These are phyloP conservation scores for Actinomucor elegans DNA, from an alignment of 371 early-diverging fungal species.

Conservation along the genomic window DNA sequence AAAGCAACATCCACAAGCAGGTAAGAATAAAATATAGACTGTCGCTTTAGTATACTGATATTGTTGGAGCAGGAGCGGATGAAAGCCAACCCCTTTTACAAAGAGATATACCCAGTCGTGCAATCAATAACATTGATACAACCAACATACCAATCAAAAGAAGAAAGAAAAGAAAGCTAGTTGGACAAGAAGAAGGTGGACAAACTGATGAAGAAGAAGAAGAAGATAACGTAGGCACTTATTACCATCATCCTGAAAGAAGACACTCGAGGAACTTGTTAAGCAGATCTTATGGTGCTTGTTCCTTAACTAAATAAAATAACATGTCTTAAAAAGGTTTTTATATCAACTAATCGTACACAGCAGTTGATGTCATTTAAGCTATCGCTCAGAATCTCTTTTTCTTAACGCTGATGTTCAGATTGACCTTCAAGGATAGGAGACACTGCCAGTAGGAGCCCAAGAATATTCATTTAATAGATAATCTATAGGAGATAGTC, in stretches of 20 bases:
- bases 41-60: too few species aligned
- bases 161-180: slow-evolving; percentile 4
- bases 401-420: too few species aligned
- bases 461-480: too few species aligned
- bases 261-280: slow-evolving; percentile 30
- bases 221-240: slow-evolving; percentile 32
- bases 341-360: not conserved
- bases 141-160: slow-evolving; percentile 9
- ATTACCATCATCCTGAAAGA: slow-evolving; percentile 63
- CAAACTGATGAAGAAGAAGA: slow-evolving; percentile 39
- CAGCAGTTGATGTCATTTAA: slow-evolving; percentile 12
- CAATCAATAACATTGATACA: slow-evolving; percentile 4
- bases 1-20: slow-evolving; percentile 1
- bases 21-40: slow-evolving; percentile 1
- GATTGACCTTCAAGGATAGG: too few species aligned
- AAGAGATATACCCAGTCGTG: slow-evolving; percentile 13
- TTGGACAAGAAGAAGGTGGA: slow-evolving; percentile 24
- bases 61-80: not conserved
- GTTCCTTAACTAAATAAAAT: not conserved
- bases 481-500: too few species aligned
- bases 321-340: not conserved
- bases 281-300: slow-evolving; percentile 25
- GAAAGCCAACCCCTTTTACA: slow-evolving; percentile 13
- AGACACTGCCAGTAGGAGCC: too few species aligned
- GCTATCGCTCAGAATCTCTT: too few species aligned